phyloP scores from a whole-genome alignment of 2,329 filamentous ascomycete genomes.

The Diplodia corticola region DNA sequence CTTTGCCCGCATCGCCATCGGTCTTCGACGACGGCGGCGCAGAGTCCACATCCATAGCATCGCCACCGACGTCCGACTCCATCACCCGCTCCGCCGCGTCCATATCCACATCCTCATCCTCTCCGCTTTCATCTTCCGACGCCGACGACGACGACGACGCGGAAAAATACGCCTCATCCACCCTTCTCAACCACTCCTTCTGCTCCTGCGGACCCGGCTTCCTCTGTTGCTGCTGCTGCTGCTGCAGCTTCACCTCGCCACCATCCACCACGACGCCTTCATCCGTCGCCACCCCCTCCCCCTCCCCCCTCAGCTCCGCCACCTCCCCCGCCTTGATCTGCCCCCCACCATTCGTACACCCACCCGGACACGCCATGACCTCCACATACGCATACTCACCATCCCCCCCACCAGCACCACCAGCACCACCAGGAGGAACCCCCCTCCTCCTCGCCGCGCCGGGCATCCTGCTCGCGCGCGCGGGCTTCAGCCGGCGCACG shows the following conservation, averaged over 20 bases:
- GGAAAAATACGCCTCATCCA: slow-evolving; percentile 80
- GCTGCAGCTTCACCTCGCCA: slow-evolving; percentile 34
- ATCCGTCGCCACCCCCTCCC: too few species aligned
- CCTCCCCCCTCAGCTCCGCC: slow-evolving; percentile 41
- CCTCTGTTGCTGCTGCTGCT: slow-evolving; percentile 39
- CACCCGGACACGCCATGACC: slow-evolving; percentile 99
- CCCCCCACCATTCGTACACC: slow-evolving; percentile 95
- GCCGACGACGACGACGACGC: slow-evolving; percentile 59
- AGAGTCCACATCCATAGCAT: slow-evolving; percentile 10
- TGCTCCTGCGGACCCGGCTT: slow-evolving; percentile 76
- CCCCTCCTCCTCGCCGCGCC: slow-evolving; percentile 45
- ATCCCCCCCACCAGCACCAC: slow-evolving; percentile 58
- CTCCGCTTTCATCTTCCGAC: slow-evolving; percentile 49
- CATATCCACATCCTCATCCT: slow-evolving; percentile 37
- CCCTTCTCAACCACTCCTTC: slow-evolving; percentile 62
- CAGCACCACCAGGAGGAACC: slow-evolving; percentile 79
- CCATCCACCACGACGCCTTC: slow-evolving; percentile 26
- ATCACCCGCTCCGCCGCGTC: slow-evolving; percentile 36
- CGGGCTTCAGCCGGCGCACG: slow-evolving; percentile 85
- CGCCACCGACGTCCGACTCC: slow-evolving; percentile 11
- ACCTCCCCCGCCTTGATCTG: slow-evolving; percentile 91
- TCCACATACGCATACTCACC: slow-evolving; percentile 88
- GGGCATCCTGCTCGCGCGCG: slow-evolving; percentile 60
- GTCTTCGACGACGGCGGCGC: not conserved
- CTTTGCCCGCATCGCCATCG: not conserved